These are phyloP conservation scores for Diospyros kaki DNA, from an alignment of 148 eudicot genomes.

Conservation along the genomic window DNA sequence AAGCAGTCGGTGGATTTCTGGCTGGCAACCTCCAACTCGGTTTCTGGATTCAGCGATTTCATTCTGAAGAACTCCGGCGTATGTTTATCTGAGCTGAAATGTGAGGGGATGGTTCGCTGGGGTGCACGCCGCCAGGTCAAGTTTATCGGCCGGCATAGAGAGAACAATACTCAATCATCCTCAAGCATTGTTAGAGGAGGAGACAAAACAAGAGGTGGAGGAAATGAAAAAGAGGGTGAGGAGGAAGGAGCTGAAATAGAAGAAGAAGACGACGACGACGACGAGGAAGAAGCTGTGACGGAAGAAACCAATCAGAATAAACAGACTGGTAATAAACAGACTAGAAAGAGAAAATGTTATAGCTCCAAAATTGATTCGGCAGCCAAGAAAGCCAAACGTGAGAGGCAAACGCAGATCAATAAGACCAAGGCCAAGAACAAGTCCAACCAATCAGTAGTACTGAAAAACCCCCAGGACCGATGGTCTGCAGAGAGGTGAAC, in stretches of 20 bases:
- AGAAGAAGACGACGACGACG: constrained; percentile 16
- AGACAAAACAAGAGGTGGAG: constrained; percentile 13
- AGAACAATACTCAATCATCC: constrained; percentile 17
- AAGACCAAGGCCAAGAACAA: constrained; percentile 23
- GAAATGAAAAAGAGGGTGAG: constrained; percentile 10
- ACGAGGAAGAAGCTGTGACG: constrained; percentile 14
- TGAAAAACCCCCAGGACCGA: constrained; percentile 44
- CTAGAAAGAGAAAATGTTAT: constrained; percentile 26
- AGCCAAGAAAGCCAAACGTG: constrained; percentile 27
- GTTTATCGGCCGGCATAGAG: constrained; percentile 39
- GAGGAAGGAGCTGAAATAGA: neutral
- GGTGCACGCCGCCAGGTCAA: constrained; percentile 48
- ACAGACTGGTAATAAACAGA: constrained; percentile 15
- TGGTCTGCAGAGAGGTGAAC: constrained; percentile 47
- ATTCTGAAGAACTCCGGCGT: constrained; percentile 9
- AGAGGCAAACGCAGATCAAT: constrained; percentile 15
- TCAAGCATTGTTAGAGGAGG: constrained; percentile 22
- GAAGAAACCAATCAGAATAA: constrained; percentile 25
- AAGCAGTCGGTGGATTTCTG: constrained; percentile 54
- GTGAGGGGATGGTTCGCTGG: constrained; percentile 43
- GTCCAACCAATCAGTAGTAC: constrained; percentile 22
- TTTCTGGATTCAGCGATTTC: constrained; percentile 5
- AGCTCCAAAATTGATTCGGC: constrained; percentile 12
- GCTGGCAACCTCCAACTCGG: constrained; percentile 23
- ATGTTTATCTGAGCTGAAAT: constrained; percentile 21